Evolutionary conservation across 768 basidiomycete species (phyloP).

Genomic region (Dendrothele bispora): DNA sequence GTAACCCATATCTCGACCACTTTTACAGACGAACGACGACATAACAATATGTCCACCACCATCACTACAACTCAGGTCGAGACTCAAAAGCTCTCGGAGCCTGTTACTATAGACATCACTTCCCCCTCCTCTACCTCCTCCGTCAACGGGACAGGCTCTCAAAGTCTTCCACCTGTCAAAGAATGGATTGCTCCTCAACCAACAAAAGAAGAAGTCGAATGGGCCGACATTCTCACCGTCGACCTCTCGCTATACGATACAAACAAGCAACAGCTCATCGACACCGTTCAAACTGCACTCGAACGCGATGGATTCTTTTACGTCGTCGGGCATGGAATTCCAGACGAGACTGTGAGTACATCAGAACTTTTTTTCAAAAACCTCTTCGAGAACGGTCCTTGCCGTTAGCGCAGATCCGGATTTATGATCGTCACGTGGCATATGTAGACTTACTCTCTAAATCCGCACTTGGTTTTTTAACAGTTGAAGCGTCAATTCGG

Average conservation of each 20-base stretch:
- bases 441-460: neutral
- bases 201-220: constrained; percentile 26
- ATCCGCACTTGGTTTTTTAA: neutral
- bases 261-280: constrained; percentile 21
- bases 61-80: too few species aligned
- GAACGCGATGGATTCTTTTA: constrained; percentile 36
- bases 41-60: too few species aligned
- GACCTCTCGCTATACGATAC: constrained; percentile 32
- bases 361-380: too few species aligned
- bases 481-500: constrained; percentile 30
- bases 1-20: too few species aligned
- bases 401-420: too few species aligned
- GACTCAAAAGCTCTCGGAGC: too few species aligned
- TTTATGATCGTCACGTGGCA: too few species aligned
- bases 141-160: too few species aligned
- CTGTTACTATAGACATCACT: neutral
- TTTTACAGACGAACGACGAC: too few species aligned
- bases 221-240: constrained; percentile 36
- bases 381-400: too few species aligned
- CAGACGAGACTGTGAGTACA: constrained; percentile 19
- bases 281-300: constrained; percentile 28
- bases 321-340: constrained; percentile 31
- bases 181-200: constrained; percentile 22
- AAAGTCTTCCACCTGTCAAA: too few species aligned
- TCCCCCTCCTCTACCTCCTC: neutral